These are phyloP conservation scores for Cicer bijugum DNA, from an alignment of 306 rosid genomes.

Conservation along the genomic window DNA sequence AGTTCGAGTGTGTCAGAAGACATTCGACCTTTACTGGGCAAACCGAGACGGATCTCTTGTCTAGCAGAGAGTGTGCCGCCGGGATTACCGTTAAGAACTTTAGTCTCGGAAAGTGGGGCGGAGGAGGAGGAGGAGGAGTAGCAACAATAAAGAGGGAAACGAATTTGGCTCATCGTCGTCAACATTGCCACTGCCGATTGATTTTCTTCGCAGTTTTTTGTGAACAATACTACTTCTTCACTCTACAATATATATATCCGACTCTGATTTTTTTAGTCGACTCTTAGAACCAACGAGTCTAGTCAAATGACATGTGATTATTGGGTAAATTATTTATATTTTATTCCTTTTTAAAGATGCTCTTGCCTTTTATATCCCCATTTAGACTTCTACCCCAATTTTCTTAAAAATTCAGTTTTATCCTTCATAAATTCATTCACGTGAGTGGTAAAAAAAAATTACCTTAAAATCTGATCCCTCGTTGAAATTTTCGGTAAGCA, in stretches of 20 bases:
- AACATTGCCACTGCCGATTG: conserved; percentile 5
- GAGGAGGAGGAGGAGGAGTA: conserved; percentile 44
- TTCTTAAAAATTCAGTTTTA: too few species aligned
- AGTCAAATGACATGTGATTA: too few species aligned
- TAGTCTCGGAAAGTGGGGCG: conserved; percentile 48
- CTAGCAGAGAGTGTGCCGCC: conserved; percentile 43
- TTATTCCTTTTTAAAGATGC: too few species aligned
- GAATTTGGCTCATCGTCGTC: conserved; percentile 43
- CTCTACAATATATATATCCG: background rate
- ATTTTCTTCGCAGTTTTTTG: background rate
- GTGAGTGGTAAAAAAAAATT: too few species aligned
- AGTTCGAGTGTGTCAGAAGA: conserved; percentile 81
- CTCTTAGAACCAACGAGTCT: too few species aligned
- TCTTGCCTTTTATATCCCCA: too few species aligned
- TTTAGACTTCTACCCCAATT: too few species aligned
- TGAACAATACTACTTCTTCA: background rate
- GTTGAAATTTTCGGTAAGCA: too few species aligned
- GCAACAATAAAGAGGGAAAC: conserved; percentile 42
- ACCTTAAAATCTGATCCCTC: too few species aligned
- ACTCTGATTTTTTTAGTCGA: background rate
- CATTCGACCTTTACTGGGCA: conserved; percentile 96
- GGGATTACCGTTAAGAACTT: conserved; percentile 54
- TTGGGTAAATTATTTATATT: too few species aligned
- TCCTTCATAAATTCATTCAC: too few species aligned
- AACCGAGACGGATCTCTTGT: conserved; percentile 72